A percentile compares a stretch with the other conserved stretches of the same genome.
Conservation (phyloP, 2,329 filamentous ascomycete genomes). For the Neonectria hederae region DNA sequence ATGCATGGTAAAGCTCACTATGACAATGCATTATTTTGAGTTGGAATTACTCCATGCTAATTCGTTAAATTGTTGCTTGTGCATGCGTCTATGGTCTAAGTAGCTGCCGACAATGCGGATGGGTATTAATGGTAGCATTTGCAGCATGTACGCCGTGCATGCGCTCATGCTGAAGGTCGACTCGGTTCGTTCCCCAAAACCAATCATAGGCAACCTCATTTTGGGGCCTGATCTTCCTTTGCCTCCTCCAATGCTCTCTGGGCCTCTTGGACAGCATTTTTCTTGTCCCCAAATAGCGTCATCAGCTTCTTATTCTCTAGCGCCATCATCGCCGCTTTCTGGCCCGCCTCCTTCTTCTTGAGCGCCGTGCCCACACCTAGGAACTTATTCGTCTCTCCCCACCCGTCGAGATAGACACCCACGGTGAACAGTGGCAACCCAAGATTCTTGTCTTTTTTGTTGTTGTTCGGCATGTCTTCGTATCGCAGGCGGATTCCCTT, state of each 20-base stretch:
- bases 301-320: constrained; percentile 74
- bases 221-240: not conserved
- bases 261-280: constrained; percentile 53
- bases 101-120: not conserved
- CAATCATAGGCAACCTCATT: not conserved
- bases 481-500: constrained; percentile 71
- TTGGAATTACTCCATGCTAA: not conserved
- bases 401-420: constrained; percentile 72
- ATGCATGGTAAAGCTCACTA: not conserved
- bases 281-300: constrained; percentile 59
- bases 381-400: constrained; percentile 70
- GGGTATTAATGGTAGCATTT: constrained; percentile 7
- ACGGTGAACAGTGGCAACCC: constrained; percentile 69
- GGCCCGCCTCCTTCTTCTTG: constrained; percentile 75
- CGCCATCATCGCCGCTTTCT: constrained; percentile 71
- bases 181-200: not conserved
- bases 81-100: not conserved
- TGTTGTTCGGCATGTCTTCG: constrained; percentile 59
- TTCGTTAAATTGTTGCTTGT: constrained; percentile 13
- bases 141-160: not conserved
- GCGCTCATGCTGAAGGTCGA: not conserved
- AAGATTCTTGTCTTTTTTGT: constrained; percentile 62
- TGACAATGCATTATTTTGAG: not conserved
- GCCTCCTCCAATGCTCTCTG: constrained; percentile 29
- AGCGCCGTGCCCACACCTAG: constrained; percentile 71